Evolutionary conservation across 2,329 filamentous ascomycete species (phyloP).

Genomic region (Ascochyta viciae-villosae): DNA sequence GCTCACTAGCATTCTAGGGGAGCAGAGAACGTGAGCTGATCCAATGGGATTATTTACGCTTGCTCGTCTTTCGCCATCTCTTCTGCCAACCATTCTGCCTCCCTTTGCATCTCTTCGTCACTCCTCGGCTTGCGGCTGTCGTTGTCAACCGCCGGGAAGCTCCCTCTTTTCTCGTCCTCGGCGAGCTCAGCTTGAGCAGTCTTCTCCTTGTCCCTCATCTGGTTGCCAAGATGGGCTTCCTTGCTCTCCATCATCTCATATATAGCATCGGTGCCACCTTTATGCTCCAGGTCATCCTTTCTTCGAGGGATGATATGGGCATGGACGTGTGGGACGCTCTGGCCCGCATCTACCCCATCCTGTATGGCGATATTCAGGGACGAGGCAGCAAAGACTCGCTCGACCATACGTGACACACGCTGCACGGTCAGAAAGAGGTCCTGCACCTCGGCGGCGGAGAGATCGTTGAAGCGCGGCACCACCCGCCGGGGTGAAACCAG

Average conservation of each 20-base stretch:
- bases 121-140: slow-evolving; percentile 68
- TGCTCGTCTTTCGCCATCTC: slow-evolving; percentile 58
- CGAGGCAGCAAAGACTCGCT: slow-evolving; percentile 66
- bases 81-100: slow-evolving; percentile 72
- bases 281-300: slow-evolving; percentile 63
- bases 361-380: slow-evolving; percentile 96
- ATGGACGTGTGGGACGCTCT: slow-evolving; percentile 93
- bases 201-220: slow-evolving; percentile 67
- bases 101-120: slow-evolving; percentile 78
- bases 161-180: slow-evolving; percentile 53
- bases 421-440: slow-evolving; percentile 92
- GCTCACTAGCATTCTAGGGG: no score
- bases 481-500: slow-evolving; percentile 78
- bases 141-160: slow-evolving; percentile 74
- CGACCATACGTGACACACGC: slow-evolving; percentile 78
- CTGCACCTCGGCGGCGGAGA: slow-evolving; percentile 73
- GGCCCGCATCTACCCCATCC: slow-evolving; percentile 86
- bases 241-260: slow-evolving; percentile 85
- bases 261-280: slow-evolving; percentile 72
- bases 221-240: slow-evolving; percentile 80
- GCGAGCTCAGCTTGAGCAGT: slow-evolving; percentile 36
- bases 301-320: slow-evolving; percentile 85
- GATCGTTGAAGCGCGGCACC: slow-evolving; percentile 77
- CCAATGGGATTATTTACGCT: not conserved
- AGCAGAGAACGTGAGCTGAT: not conserved